phyloP scores from a whole-genome alignment of 495 filamentous ascomycete genomes.

The Cercophora scortea region DNA sequence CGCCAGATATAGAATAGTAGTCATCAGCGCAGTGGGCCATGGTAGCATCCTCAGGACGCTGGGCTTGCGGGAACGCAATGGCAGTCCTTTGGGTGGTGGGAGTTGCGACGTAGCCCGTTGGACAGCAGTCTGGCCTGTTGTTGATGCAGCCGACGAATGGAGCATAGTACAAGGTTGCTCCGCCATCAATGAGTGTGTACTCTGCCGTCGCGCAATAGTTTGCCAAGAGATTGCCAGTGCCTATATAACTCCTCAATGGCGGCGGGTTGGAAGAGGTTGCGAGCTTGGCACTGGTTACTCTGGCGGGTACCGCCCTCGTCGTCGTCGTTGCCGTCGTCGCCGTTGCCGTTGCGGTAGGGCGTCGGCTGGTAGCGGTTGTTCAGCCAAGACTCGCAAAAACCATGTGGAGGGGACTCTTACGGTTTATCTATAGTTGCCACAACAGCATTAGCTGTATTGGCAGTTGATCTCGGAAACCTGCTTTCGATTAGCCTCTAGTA shows the following conservation, averaged over 20 bases:
- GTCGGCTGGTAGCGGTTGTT: too few relatives aligned
- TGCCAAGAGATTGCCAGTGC: conserved; percentile 1
- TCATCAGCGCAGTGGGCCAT: conserved; percentile 10
- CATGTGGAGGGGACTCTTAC: too few relatives aligned
- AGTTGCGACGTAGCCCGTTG: background rate
- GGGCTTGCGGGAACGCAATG: conserved; percentile 5
- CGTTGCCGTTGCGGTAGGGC: too few relatives aligned
- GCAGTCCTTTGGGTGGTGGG: background rate
- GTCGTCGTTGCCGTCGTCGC: too few relatives aligned
- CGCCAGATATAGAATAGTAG: conserved; percentile 11
- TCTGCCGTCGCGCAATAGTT: conserved; percentile 10
- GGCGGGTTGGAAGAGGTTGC: background rate
- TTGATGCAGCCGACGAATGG: conserved; percentile 17
- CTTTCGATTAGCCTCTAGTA: too few relatives aligned
- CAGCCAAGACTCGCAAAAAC: too few relatives aligned
- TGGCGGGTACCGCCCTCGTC: too few relatives aligned
- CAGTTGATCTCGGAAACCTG: too few relatives aligned
- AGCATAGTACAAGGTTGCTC: conserved; percentile 7
- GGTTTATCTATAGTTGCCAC: too few relatives aligned
- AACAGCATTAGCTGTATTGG: too few relatives aligned
- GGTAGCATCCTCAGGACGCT: background rate
- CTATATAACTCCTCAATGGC: background rate
- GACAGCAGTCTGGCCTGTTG: conserved; percentile 14
- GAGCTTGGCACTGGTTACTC: background rate
- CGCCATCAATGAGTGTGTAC: conserved; percentile 12